Base-by-base conservation (phyloP, 176 grass and related monocot genomes). In the Tuctoria greenei region DNA sequence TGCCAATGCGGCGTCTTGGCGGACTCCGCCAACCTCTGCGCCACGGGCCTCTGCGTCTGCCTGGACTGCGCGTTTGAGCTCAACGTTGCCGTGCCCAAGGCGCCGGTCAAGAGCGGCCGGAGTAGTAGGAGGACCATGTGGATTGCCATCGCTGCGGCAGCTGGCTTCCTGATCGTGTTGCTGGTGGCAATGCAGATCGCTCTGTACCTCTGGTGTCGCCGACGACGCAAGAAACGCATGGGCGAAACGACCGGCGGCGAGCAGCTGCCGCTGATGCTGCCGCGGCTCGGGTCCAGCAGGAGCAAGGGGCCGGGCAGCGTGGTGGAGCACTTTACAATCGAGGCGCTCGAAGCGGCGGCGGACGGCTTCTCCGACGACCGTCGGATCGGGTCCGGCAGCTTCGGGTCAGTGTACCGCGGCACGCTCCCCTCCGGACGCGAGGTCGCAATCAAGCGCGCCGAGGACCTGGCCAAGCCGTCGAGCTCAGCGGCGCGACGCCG, bases 341-440 rank as follows among this genome's bases (percentile, higher is more conserved):
- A 81, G 4, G 58, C n/a, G 4, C 87, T 96, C 28, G 85, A 77
- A 8, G 74, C 69, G 20, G 90, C 81, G 37, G 92, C 95, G 20
- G 75, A 72, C 46, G 84, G 79, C 27, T 97, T 93, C 88, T 74
- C 89, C 45, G 91, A 91, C 41, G 74, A 45, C 4, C 77, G 84
- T 10, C 88, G 83, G 67, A 93, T 93, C 72, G 95, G 88, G 3
- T 88, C 88, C 0, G 95, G 91, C 16, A 93, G 95, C 88, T 97
- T 97, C 81, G 95, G 95, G 37, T 93, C 91, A 9, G 95, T 97
- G 68, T 93, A 93, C 79, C 91, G 77, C 16, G 95, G 91, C 71
- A 81, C 67, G 34, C 88, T 93, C 6, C 20, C 64, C 10, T 89
- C 89, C 67, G 86, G 86, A 3, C 31, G 31, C 31, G 31, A 31